Conservation (phyloP, 768 basidiomycete species). For the Imleria badia region DNA sequence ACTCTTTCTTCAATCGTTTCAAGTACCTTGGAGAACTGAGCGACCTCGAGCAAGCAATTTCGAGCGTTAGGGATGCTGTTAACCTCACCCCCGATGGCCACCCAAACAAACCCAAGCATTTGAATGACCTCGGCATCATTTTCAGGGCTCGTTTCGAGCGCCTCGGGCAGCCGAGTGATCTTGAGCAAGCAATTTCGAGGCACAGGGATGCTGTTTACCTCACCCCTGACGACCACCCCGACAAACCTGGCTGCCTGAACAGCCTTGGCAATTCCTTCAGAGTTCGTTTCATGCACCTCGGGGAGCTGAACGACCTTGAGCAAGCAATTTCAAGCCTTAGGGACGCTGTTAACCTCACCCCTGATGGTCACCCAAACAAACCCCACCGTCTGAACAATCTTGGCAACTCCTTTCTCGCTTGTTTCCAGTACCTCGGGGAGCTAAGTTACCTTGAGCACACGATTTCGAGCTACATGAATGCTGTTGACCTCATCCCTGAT, state of each 20-base stretch:
- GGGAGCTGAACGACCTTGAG: neutral
- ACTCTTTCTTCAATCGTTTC: neutral
- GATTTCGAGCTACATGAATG: neutral
- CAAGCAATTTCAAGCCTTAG: neutral
- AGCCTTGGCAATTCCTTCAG: neutral
- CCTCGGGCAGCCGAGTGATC: neutral
- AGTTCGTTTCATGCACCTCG: neutral
- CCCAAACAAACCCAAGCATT: neutral
- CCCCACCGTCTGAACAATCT: neutral
- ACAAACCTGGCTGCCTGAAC: neutral
- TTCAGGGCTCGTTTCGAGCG: neutral
- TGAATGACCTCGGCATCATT: neutral
- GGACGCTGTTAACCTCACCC: neutral
- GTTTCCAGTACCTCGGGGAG: neutral
- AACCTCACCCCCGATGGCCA: neutral
- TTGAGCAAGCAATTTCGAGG: neutral
- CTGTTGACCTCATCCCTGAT: constrained; percentile 2
- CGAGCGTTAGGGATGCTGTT: neutral
- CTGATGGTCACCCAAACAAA: neutral
- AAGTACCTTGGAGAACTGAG: neutral
- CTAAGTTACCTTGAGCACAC: neutral
- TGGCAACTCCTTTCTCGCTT: neutral
- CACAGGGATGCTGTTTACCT: neutral
- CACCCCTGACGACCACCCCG: neutral
- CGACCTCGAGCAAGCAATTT: neutral